Conservation (phyloP, 2,329 filamentous ascomycete species). For the Fusarium phyllophilum region DNA sequence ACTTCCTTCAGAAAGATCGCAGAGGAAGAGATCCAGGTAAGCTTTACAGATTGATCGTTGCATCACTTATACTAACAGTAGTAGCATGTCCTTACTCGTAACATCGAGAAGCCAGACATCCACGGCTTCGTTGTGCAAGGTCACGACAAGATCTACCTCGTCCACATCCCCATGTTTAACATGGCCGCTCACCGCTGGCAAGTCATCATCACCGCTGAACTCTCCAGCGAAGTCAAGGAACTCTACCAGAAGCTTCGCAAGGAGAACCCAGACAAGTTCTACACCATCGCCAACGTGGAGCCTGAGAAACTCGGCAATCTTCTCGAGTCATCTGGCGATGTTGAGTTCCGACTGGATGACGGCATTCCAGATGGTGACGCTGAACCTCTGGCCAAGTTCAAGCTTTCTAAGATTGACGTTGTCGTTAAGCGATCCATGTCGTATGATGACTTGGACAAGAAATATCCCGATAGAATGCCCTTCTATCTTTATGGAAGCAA, state of each 20-base stretch:
- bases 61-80: neutral
- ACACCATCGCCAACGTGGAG: neutral
- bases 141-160: neutral
- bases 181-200: slow-evolving; percentile 6
- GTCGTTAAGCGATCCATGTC: neutral
- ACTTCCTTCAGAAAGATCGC: neutral
- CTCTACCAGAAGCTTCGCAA: neutral
- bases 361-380: neutral
- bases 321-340: neutral
- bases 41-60: rapidly evolving
- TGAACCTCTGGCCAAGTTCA: slow-evolving; percentile 1
- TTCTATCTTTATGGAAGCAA: slow-evolving; percentile 8
- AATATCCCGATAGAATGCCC: neutral
- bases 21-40: neutral
- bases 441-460: neutral
- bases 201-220: neutral
- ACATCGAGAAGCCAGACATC: neutral
- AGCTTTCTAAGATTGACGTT: rapidly evolving
- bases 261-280: neutral
- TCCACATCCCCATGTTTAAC: neutral
- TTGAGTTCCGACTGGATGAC: neutral
- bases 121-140: neutral
- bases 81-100: neutral
- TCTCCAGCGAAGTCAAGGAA: neutral
- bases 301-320: neutral